A percentile compares a stretch with the other conserved stretches of the same genome.
Conservation (phyloP, 352 stramenopile genomes). For the Phytophthora brassicae region DNA sequence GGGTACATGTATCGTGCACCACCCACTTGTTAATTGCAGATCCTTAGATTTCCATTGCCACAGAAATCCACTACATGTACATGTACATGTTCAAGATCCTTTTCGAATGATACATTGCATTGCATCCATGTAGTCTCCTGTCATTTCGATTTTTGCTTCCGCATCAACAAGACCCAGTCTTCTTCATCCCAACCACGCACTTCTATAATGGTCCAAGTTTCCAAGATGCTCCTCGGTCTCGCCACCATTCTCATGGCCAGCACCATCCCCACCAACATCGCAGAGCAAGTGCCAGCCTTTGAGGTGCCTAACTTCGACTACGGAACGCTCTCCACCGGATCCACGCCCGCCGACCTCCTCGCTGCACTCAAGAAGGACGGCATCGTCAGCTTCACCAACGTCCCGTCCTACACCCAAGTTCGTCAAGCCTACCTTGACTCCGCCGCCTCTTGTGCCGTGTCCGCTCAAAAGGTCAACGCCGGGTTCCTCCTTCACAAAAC, state of each 20-base stretch:
- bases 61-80: constrained; percentile 6
- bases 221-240: constrained; percentile 27
- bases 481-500: constrained; percentile 60
- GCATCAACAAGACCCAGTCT: neutral
- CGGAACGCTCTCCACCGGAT: constrained; percentile 30
- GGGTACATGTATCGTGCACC: constrained; percentile 1
- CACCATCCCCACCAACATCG: constrained; percentile 14
- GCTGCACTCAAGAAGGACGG: constrained; percentile 60
- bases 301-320: constrained; percentile 62
- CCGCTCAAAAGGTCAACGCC: constrained; percentile 24
- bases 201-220: constrained; percentile 32
- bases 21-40: neutral
- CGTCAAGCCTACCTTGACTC: constrained; percentile 49
- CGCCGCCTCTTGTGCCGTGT: constrained; percentile 55
- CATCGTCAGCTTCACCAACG: constrained; percentile 68
- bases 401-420: constrained; percentile 47
- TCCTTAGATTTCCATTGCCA: constrained; percentile 1
- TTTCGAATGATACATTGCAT: neutral
- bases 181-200: neutral
- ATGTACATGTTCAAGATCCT: neutral
- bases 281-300: constrained; percentile 40
- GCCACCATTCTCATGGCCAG: constrained; percentile 13
- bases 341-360: constrained; percentile 45
- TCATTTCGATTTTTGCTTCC: constrained; percentile 23
- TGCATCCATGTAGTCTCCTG: constrained; percentile 4